Conservation (phyloP, 169 alveolate species). For the Eimeria falciformis region DNA sequence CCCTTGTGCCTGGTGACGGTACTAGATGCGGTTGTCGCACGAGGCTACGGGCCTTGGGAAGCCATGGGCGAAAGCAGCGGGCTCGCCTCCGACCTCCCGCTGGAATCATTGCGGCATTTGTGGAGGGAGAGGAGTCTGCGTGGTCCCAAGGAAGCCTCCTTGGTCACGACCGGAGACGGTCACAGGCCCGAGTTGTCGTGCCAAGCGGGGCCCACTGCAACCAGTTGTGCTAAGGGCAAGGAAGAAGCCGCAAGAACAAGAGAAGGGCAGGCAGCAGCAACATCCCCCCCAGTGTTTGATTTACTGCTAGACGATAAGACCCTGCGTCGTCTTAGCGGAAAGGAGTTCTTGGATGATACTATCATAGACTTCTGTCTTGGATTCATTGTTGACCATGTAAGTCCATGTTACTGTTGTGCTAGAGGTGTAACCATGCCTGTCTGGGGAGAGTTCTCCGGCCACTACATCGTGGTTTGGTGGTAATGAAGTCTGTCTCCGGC, state of each 20-base stretch:
- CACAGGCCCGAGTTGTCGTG: not conserved
- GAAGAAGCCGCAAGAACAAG: not conserved
- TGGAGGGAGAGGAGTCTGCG: slow-evolving; percentile 45
- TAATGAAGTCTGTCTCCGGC: no score
- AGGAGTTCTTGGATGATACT: slow-evolving; percentile 73
- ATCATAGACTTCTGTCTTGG: slow-evolving; percentile 75
- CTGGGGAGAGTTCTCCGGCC: no score
- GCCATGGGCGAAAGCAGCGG: slow-evolving; percentile 26
- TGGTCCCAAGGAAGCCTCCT: not conserved
- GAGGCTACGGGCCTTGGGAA: slow-evolving; percentile 38
- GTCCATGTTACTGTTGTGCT: not conserved
- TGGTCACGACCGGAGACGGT: not conserved
- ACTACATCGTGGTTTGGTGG: no score
- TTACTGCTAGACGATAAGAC: slow-evolving; percentile 61
- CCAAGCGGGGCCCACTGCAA: not conserved
- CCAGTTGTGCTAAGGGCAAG: not conserved
- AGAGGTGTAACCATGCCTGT: no score
- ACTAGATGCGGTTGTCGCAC: not conserved
- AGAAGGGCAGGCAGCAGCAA: slow-evolving; percentile 3
- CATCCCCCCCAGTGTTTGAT: slow-evolving; percentile 55
- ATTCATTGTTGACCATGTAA: slow-evolving; percentile 69
- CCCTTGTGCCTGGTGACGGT: no score
- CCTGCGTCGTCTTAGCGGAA: slow-evolving; percentile 62
- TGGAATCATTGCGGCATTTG: not conserved
- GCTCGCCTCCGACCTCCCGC: not conserved